Conservation (phyloP, 768 basidiomycete species). For the Boletales sp. region DNA sequence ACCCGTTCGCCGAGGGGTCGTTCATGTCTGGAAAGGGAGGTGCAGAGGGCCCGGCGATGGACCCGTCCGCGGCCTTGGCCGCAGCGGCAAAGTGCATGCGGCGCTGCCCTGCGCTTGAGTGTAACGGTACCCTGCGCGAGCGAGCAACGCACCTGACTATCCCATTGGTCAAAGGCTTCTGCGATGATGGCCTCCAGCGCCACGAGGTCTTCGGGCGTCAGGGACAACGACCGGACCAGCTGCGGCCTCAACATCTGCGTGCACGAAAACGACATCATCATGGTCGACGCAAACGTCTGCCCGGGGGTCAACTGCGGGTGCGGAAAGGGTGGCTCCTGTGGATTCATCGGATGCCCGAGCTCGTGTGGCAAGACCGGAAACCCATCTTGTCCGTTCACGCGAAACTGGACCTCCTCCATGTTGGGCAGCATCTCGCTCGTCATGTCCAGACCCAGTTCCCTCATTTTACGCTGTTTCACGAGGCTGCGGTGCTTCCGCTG, state of each 20-base stretch:
- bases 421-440: constrained; percentile 65
- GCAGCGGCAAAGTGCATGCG: constrained; percentile 43
- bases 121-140: background rate
- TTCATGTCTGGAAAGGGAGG: constrained; percentile 31
- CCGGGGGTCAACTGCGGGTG: constrained; percentile 52
- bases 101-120: constrained; percentile 31
- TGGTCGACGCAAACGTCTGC: constrained; percentile 75
- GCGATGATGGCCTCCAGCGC: constrained; percentile 78
- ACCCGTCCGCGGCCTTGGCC: constrained; percentile 28
- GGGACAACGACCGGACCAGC: constrained; percentile 63
- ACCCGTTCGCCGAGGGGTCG: constrained; percentile 28
- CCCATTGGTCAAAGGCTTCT: constrained; percentile 85
- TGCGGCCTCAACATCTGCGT: constrained; percentile 73
- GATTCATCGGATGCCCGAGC: constrained; percentile 33
- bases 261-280: constrained; percentile 74
- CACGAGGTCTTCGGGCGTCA: constrained; percentile 77
- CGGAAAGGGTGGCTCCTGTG: constrained; percentile 60
- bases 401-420: constrained; percentile 66
- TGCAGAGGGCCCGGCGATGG: constrained; percentile 25
- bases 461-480: constrained; percentile 77
- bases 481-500: constrained; percentile 79
- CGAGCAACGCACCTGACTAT: constrained; percentile 58
- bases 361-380: constrained; percentile 38
- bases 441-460: constrained; percentile 81
- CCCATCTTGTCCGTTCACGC: constrained; percentile 44